Evolutionary conservation across 1,139 yeast species (phyloP).

Genomic region (Maudiozyma humilis): DNA sequence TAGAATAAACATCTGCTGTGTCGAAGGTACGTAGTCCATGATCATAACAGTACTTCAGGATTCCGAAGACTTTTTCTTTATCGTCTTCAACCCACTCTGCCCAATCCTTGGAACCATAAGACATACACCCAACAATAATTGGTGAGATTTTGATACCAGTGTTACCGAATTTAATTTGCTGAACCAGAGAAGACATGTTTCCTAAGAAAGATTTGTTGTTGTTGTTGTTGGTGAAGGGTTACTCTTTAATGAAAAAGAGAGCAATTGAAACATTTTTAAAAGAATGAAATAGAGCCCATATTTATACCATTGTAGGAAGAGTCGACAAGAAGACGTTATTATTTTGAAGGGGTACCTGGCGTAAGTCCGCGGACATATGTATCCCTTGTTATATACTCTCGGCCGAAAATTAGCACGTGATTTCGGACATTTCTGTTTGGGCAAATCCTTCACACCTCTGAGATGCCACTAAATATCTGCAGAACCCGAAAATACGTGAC

Average conservation of each 20-base stretch:
- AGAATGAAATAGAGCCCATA: too few species aligned
- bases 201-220: background rate
- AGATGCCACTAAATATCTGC: too few species aligned
- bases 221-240: too few species aligned
- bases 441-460: too few species aligned
- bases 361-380: background rate
- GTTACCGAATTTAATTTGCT: constrained; percentile 14
- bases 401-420: background rate
- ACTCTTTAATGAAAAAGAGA: too few species aligned
- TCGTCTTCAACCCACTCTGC: constrained; percentile 37
- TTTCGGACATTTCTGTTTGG: too few species aligned
- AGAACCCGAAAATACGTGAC: too few species aligned
- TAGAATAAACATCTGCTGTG: constrained; percentile 23
- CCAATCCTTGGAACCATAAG: constrained; percentile 41
- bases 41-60: constrained; percentile 38
- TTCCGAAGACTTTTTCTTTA: constrained; percentile 28
- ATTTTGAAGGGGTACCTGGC: too few species aligned
- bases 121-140: constrained; percentile 49
- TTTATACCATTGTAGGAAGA: background rate
- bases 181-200: background rate
- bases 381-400: background rate
- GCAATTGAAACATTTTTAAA: too few species aligned
- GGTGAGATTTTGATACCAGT: constrained; percentile 41
- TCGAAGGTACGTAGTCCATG: constrained; percentile 40
- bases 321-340: background rate